phyloP scores from a whole-genome alignment of 1,139 yeast genomes.

The Meyerozyma sp. region DNA sequence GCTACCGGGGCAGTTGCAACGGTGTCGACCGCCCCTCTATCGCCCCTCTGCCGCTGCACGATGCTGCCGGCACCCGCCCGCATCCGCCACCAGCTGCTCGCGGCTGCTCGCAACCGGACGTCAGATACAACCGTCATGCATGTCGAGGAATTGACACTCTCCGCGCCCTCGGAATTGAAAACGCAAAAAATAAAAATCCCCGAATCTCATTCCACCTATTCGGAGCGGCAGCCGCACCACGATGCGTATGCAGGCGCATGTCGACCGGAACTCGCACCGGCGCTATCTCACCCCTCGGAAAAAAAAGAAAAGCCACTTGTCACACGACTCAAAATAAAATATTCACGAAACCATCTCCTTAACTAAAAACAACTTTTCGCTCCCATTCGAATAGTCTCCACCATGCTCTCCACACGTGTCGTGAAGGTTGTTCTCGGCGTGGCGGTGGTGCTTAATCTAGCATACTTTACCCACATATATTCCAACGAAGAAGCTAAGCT shows the following conservation, averaged over 20 bases:
- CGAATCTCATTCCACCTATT: no score
- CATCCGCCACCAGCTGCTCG: background rate
- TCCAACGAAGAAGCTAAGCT: conserved; percentile 14
- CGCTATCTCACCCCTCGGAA: background rate
- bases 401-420: conserved; percentile 14
- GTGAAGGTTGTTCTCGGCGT: conserved; percentile 17
- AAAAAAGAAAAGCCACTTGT: background rate
- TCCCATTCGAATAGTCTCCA: background rate
- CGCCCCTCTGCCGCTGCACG: no score
- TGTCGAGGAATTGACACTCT: no score
- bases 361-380: background rate
- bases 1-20: no score
- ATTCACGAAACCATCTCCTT: background rate
- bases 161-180: no score
- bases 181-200: no score
- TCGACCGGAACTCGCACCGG: no score
- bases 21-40: no score
- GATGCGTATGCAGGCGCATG: no score
- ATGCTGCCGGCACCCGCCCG: background rate
- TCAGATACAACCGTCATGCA: no score
- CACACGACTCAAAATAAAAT: background rate
- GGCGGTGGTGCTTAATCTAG: conserved; percentile 17
- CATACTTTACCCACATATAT: conserved; percentile 19
- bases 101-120: background rate
- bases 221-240: no score